A percentile compares a stretch with the other conserved stretches of the same genome.
Evolutionary conservation across 768 basidiomycete genomes (phyloP).

Genomic region (Termitomyces sp.): DNA sequence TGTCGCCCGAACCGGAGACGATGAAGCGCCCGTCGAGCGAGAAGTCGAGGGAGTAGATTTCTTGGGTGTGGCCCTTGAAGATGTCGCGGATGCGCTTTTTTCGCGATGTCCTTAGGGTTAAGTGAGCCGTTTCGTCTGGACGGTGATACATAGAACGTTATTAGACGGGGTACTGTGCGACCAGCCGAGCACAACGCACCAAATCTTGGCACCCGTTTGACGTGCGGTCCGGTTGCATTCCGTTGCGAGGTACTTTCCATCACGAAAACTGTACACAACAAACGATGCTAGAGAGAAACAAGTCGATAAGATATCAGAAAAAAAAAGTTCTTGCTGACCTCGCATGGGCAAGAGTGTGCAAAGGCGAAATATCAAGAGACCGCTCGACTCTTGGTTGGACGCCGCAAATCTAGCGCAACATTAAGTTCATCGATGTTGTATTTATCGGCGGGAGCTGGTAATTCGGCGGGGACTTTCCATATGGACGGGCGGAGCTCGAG

Average conservation of each 20-base stretch:
- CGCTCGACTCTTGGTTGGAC: conserved; percentile 78
- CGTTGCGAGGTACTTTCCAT: conserved; percentile 90
- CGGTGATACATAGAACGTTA: conserved; percentile 13
- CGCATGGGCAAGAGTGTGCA: conserved; percentile 85
- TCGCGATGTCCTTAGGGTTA: conserved; percentile 70
- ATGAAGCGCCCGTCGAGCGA: conserved; percentile 80
- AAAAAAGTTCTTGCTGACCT: conserved; percentile 46
- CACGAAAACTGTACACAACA: conserved; percentile 98
- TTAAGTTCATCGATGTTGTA: conserved; percentile 35
- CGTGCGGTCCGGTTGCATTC: conserved; percentile 97
- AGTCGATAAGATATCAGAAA: background rate
- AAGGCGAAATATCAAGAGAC: conserved; percentile 70
- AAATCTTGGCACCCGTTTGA: conserved; percentile 79
- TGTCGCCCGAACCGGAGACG: conserved; percentile 84
- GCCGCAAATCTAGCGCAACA: conserved; percentile 66
- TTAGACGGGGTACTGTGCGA: background rate
- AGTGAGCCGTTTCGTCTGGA: conserved; percentile 24
- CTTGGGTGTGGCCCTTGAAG: conserved; percentile 87
- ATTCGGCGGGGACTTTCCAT: conserved; percentile 12
- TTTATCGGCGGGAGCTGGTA: conserved; percentile 18
- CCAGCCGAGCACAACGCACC: conserved; percentile 42
- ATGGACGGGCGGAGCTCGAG: conserved; percentile 1
- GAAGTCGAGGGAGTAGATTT: conserved; percentile 93
- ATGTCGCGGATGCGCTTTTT: conserved; percentile 72
- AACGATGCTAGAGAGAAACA: conserved; percentile 40